Percentiles rank a stretch among this genome's conserved stretches.
phyloP scores from a whole-genome alignment of 2,329 filamentous ascomycete species.

The Exserohilum rostratum region DNA sequence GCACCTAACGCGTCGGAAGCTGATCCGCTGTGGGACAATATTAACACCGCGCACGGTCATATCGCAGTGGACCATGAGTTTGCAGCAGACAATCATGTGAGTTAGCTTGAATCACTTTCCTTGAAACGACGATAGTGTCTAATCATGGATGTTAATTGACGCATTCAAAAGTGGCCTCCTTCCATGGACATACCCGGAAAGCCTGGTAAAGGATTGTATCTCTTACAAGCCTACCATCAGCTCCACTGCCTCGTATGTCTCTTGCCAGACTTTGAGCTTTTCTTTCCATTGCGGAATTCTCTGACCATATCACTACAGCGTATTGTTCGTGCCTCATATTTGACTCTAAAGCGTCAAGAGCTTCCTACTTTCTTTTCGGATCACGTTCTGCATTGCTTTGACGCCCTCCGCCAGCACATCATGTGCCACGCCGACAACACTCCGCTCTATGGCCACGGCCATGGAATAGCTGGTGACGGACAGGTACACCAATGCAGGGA shows the following conservation, averaged over 20 bases:
- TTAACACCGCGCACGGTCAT: slow-evolving; percentile 35
- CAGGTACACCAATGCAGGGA: slow-evolving; percentile 20
- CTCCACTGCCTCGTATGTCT: slow-evolving; percentile 25
- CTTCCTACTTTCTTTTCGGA: slow-evolving; percentile 7
- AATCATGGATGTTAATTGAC: neutral
- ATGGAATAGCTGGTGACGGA: slow-evolving; percentile 22
- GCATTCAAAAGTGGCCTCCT: neutral
- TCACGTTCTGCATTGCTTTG: slow-evolving; percentile 22
- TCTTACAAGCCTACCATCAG: slow-evolving; percentile 25
- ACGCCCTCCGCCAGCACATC: slow-evolving; percentile 21
- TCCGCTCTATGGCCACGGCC: slow-evolving; percentile 18
- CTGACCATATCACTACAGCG: neutral
- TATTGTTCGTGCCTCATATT: slow-evolving; percentile 7
- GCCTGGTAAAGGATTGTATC: slow-evolving; percentile 16
- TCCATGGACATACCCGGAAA: slow-evolving; percentile 12
- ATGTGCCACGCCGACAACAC: slow-evolving; percentile 30
- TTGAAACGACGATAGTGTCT: neutral
- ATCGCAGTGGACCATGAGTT: slow-evolving; percentile 33
- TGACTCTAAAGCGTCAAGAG: slow-evolving; percentile 3
- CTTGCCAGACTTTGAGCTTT: neutral
- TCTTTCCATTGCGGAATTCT: neutral
- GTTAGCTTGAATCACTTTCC: neutral
- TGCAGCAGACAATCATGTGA: slow-evolving; percentile 22
- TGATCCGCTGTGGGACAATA: slow-evolving; percentile 31
- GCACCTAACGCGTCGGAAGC: slow-evolving; percentile 17